These are phyloP conservation scores for Colletotrichum graminicola DNA, from an alignment of 2,329 filamentous ascomycete species.

Conservation along the genomic window DNA sequence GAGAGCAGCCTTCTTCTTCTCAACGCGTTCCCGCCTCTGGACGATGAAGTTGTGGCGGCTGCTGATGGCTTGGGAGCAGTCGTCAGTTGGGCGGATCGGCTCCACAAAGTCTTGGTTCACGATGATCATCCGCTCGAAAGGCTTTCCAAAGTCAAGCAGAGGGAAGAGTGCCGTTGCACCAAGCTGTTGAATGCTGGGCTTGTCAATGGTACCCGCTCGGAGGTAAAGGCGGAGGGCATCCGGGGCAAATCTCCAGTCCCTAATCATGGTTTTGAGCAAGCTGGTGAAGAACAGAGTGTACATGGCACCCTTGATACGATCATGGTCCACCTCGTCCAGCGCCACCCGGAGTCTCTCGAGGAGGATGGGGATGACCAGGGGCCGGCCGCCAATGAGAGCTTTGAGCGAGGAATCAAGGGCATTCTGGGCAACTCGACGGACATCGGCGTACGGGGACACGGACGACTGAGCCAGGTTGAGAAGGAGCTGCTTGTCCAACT, in stretches of 20 bases:
- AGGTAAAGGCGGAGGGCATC: conserved; percentile 92
- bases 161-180: conserved; percentile 85
- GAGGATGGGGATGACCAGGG: conserved; percentile 90
- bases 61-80: conserved; percentile 72
- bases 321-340: conserved; percentile 83
- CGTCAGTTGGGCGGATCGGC: conserved; percentile 76
- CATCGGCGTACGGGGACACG: conserved; percentile 93
- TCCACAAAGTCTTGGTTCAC: conserved; percentile 79
- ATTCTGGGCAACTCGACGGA: conserved; percentile 91
- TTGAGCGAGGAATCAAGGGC: conserved; percentile 95
- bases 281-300: conserved; percentile 92
- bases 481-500: conserved; percentile 87
- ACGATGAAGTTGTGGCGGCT: conserved; percentile 80
- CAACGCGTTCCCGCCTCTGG: conserved; percentile 80
- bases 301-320: conserved; percentile 93
- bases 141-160: conserved; percentile 91
- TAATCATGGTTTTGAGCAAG: conserved; percentile 85
- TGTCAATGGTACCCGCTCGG: conserved; percentile 88
- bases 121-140: conserved; percentile 87
- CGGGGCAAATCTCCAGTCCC: conserved; percentile 96
- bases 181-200: conserved; percentile 92
- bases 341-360: conserved; percentile 83
- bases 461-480: conserved; percentile 91
- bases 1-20: conserved; percentile 83
- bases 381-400: conserved; percentile 86